A percentile compares a stretch with the other conserved stretches of the same genome.
Conservation (phyloP, 1,284 basidiomycete genomes). For the Boletus sp. region DNA sequence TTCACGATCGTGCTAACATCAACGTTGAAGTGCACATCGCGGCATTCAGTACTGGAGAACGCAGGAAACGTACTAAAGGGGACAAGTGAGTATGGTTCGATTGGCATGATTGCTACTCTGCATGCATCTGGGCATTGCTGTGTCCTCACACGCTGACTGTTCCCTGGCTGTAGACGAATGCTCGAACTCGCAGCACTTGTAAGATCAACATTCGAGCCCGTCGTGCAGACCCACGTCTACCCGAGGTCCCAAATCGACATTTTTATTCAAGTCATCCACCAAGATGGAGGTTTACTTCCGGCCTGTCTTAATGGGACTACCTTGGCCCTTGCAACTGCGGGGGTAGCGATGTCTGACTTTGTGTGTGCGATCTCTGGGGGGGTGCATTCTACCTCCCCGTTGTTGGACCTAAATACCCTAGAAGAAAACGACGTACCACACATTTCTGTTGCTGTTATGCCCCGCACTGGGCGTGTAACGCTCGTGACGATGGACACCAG, state of each 20-base stretch:
- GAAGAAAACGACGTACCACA: slow-evolving; percentile 91
- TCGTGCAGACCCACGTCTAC: slow-evolving; percentile 86
- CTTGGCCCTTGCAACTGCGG: slow-evolving; percentile 85
- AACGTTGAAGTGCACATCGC: slow-evolving; percentile 84
- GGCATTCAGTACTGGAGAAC: slow-evolving; percentile 81
- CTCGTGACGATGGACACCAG: slow-evolving; percentile 92
- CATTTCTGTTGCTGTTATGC: slow-evolving; percentile 85
- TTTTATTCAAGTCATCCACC: slow-evolving; percentile 87
- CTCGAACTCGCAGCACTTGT: slow-evolving; percentile 85
- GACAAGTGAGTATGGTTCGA: slow-evolving; percentile 70
- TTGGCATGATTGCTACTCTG: neutral
- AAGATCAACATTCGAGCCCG: slow-evolving; percentile 93
- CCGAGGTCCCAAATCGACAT: slow-evolving; percentile 94
- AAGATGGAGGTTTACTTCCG: slow-evolving; percentile 91
- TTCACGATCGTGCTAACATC: slow-evolving; percentile 80
- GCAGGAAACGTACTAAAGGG: slow-evolving; percentile 71
- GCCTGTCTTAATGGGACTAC: slow-evolving; percentile 94
- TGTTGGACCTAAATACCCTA: slow-evolving; percentile 82
- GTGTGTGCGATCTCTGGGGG: slow-evolving; percentile 84
- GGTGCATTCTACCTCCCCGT: slow-evolving; percentile 69
- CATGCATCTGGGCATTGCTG: too few relatives aligned
- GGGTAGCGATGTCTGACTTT: slow-evolving; percentile 89
- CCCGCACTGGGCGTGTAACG: slow-evolving; percentile 78
- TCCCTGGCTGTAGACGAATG: slow-evolving; percentile 58
- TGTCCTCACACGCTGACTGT: slow-evolving; percentile 9